Evolutionary conservation across 2,329 filamentous ascomycete genomes (phyloP), one percentile per base, ranked within the genome.

Genomic region (Epichloe typhina): DNA sequence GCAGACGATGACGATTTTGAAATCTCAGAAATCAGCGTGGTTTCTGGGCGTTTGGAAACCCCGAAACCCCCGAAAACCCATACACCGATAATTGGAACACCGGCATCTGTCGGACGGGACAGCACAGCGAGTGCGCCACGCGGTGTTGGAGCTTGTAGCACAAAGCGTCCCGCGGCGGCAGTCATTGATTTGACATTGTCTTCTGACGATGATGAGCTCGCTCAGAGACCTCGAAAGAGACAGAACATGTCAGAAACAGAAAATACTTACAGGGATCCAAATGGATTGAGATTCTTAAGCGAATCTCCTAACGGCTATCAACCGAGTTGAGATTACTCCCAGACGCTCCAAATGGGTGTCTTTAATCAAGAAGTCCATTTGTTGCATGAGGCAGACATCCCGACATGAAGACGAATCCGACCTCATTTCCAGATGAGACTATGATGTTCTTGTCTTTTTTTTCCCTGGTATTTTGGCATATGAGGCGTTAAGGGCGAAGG

Each of bases 171-270:
- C 1, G 66, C 69, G 3, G 66, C 74, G 5, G 71, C 76, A 43
- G 72, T 82, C 2, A 81, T 82, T 54, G 79, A 82, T 57, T 63
- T 83, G 54, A 82, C 79, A 1, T 61, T 78, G 6, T 78, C 74
- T 46, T 69, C 71, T 48, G 77, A 78, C 52, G 75, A 79, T 43
- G 76, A 79, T 49, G 69, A 71, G 45, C 66, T 70, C 4, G 60
- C 67, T 3, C 66, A 68, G 35, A 72, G 71, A 8, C 66, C 73
- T 1, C 54, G 65, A 5, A 80, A 81, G 63, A 69, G 76, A 46
- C 71, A 73, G 53, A 66, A 59, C 39, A 65, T 59, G 5, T 50
- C 56, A 11, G 50, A 56, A 9, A 64, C 56, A 11, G 50, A 56
- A 9, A 64, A 63, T 39, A 61, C 58, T 3, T 56, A 56, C 15